Evolutionary conservation across 129 eudicot species (phyloP), one percentile per base, ranked within the genome.

Genomic region (Centrapalus pauciflorus): DNA sequence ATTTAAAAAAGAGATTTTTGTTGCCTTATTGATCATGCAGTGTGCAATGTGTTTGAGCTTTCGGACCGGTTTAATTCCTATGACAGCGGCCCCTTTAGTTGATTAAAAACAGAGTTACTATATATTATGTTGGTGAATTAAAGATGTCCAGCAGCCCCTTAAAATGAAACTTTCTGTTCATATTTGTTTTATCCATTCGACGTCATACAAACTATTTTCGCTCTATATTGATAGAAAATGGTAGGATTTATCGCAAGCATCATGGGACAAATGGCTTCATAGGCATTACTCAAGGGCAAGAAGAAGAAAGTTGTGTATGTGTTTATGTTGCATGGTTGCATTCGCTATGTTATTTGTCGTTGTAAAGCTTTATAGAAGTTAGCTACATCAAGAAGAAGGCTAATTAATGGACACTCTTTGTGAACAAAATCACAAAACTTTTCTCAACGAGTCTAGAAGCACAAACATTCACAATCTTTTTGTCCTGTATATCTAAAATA

Each of bases 211-310:
- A 21, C 43, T 21, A n/a, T n/a, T 24, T 28, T 29, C 37, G 12
- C 2, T 63, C 10, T 55, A 14, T 59, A 40, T 68, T 72, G 67
- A 33, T 85, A 85, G 94, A 81, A 83, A 78, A 62, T 79, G 19
- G 46, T 76, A 55, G 78, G 78, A 45, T 27, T 64, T 61, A 41
- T 76, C 63, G 76, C 77, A 81, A 79, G 57, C 67, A 59, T 71
- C 40, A 24, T 64, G 59, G 86, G 71, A 65, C 78, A 75, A 69
- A 49, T 79, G 56, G 79, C 65, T 52, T 69, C 78, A 4, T 32
- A 60, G 33, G 70, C 76, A 51, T 49, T 61, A 54, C 55, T 50
- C 33, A 82, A 69, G 58, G 85, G 62, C 14, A 60, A 54, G 38
- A 52, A 62, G 21, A 85, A 58, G 52, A 60, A 21, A 66, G 35